Conservation (phyloP, 2,329 filamentous ascomycete genomes). For the Nannizzia gypsea region DNA sequence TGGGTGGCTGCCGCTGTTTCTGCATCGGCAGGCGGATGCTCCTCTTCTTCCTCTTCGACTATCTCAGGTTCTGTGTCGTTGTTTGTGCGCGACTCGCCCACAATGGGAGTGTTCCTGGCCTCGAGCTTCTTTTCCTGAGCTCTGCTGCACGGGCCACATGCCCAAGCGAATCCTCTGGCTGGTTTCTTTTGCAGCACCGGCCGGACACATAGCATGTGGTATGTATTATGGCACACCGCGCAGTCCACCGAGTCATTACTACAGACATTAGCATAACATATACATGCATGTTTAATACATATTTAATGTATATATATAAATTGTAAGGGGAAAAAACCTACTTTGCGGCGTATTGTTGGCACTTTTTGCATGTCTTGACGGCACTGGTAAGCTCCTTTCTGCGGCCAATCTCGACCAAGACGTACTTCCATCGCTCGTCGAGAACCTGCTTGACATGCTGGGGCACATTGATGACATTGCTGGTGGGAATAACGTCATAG, state of each 20-base stretch:
- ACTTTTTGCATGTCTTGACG: constrained; percentile 92
- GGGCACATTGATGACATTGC: constrained; percentile 89
- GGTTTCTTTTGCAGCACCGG: constrained; percentile 90
- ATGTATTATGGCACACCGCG: constrained; percentile 85
- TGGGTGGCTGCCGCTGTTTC: constrained; percentile 39
- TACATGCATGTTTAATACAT: no score
- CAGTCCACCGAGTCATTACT: constrained; percentile 95
- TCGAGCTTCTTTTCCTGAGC: constrained; percentile 91
- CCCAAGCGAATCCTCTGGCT: constrained; percentile 94
- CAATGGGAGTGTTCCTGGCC: constrained; percentile 70
- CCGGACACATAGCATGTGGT: constrained; percentile 96
- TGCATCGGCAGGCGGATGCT: constrained; percentile 59
- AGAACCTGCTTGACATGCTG: constrained; percentile 89
- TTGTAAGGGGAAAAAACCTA: constrained; percentile 37
- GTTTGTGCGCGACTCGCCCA: constrained; percentile 38
- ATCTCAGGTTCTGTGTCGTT: constrained; percentile 52
- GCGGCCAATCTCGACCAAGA: constrained; percentile 84
- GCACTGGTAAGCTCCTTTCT: constrained; percentile 92
- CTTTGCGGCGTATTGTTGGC: constrained; percentile 80
- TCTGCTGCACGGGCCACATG: constrained; percentile 87
- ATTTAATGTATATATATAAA: not conserved
- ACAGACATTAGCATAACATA: constrained; percentile 3
- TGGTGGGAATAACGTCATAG: constrained; percentile 91
- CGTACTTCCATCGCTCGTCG: constrained; percentile 92
- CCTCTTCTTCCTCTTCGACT: constrained; percentile 61